phyloP scores from a whole-genome alignment of 2,329 filamentous ascomycete species.

The Fusarium udum region DNA sequence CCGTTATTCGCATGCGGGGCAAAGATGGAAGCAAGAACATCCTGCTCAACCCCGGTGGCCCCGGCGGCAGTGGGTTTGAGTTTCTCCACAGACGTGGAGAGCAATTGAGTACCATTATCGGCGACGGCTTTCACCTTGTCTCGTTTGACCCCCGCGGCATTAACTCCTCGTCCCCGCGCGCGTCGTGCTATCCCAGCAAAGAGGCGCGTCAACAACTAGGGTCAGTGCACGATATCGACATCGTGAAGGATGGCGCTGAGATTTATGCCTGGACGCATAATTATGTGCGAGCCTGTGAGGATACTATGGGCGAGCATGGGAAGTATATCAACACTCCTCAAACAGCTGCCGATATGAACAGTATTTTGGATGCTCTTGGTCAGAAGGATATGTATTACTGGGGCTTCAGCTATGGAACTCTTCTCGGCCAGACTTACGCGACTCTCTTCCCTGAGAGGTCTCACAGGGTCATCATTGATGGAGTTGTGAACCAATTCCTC shows the following conservation, averaged over 20 bases:
- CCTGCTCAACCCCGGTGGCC: constrained; percentile 59
- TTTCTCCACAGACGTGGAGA: constrained; percentile 50
- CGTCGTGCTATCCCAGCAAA: constrained; percentile 52
- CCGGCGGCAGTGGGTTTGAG: constrained; percentile 55
- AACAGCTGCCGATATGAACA: constrained; percentile 62
- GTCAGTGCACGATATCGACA: constrained; percentile 37
- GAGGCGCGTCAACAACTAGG: constrained; percentile 45
- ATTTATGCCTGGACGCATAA: constrained; percentile 55
- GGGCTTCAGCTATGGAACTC: constrained; percentile 56
- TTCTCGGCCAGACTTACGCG: constrained; percentile 54
- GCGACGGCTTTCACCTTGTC: constrained; percentile 57
- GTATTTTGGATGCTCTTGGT: constrained; percentile 54
- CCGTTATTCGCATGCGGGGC: constrained; percentile 56
- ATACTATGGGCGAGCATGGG: constrained; percentile 57
- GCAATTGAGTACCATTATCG: constrained; percentile 48
- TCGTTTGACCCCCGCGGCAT: constrained; percentile 60
- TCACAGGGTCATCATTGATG: constrained; percentile 49
- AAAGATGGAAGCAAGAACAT: constrained; percentile 55
- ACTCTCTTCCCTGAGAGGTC: constrained; percentile 49
- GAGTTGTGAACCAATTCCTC: constrained; percentile 47
- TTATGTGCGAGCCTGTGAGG: constrained; percentile 52
- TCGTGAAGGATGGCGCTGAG: constrained; percentile 49
- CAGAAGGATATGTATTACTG: constrained; percentile 50
- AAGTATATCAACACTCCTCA: constrained; percentile 60
- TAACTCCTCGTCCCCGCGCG: constrained; percentile 43